Conservation (phyloP, 495 filamentous ascomycete genomes). For the Xanthoparmelia taractica region DNA sequence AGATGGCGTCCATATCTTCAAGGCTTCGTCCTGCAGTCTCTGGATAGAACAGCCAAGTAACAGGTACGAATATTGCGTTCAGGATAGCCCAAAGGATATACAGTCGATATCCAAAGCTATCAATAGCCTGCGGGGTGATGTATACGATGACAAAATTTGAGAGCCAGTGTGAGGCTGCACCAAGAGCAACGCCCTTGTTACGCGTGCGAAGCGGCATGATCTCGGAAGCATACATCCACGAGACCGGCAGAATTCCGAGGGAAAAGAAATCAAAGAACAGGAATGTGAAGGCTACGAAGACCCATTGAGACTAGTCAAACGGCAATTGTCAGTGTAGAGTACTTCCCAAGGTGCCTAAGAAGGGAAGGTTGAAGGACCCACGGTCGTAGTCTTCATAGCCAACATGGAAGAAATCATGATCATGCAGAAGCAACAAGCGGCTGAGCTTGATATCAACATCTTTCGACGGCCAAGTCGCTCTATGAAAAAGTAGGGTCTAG, state of each 20-base stretch:
- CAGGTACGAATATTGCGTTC: constrained; percentile 44
- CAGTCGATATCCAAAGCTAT: constrained; percentile 32
- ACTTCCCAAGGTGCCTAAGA: background rate
- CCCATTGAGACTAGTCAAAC: constrained; percentile 18
- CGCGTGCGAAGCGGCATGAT: constrained; percentile 66
- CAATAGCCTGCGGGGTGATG: constrained; percentile 39
- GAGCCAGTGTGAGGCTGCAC: constrained; percentile 43
- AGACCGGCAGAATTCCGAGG: constrained; percentile 45
- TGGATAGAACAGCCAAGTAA: constrained; percentile 56
- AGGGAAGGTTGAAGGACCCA: constrained; percentile 16
- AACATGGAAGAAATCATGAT: constrained; percentile 40
- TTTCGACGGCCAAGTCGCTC: constrained; percentile 47
- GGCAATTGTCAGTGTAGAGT: background rate
- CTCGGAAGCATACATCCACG: constrained; percentile 72
- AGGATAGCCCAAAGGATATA: constrained; percentile 38
- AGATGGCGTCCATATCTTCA: constrained; percentile 30
- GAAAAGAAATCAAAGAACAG: constrained; percentile 57
- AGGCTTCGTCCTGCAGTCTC: constrained; percentile 36
- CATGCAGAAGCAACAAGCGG: constrained; percentile 44
- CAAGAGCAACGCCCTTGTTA: constrained; percentile 50
- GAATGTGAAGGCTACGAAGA: constrained; percentile 46
- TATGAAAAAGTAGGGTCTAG: constrained; percentile 42
- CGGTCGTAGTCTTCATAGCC: constrained; percentile 30
- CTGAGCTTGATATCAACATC: constrained; percentile 46
- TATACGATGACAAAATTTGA: constrained; percentile 43